phyloP scores from a whole-genome alignment of 2,329 filamentous ascomycete genomes.

The Monosporascus cannonballus region DNA sequence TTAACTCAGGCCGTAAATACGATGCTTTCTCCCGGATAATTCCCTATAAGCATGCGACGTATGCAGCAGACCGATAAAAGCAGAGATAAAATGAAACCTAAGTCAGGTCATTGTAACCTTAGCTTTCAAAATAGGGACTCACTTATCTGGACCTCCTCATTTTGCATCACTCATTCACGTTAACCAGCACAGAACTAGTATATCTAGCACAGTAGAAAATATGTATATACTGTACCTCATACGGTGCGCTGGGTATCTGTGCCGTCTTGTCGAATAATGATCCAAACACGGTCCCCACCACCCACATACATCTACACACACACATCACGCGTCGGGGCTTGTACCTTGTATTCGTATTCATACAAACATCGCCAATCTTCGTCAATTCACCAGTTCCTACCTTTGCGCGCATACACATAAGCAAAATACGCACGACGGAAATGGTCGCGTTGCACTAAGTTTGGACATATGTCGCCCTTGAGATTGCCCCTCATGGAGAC shows the following conservation, averaged over 20 bases:
- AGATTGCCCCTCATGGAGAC: conserved; percentile 45
- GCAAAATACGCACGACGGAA: conserved; percentile 4
- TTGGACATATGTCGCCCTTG: conserved; percentile 32
- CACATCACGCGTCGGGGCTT: not conserved
- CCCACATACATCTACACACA: not conserved
- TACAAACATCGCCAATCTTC: not conserved
- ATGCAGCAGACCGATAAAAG: too few relatives aligned
- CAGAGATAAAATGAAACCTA: too few relatives aligned
- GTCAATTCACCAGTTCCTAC: conserved; percentile 9
- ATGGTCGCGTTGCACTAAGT: conserved; percentile 20
- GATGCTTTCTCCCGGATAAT: too few relatives aligned
- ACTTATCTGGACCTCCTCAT: too few relatives aligned
- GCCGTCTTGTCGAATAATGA: conserved; percentile 8
- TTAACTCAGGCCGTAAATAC: not conserved
- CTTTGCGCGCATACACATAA: conserved; percentile 1
- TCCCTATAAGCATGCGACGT: too few relatives aligned
- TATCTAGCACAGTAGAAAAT: too few relatives aligned
- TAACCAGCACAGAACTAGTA: too few relatives aligned
- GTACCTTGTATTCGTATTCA: not conserved
- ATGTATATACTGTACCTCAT: too few relatives aligned
- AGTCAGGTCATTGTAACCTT: too few relatives aligned
- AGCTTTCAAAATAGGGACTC: too few relatives aligned
- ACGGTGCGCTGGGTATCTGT: too few relatives aligned
- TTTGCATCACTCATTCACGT: too few relatives aligned
- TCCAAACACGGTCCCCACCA: conserved; percentile 15